phyloP scores from a whole-genome alignment of 768 basidiomycete genomes.

The Pholiota conissans region DNA sequence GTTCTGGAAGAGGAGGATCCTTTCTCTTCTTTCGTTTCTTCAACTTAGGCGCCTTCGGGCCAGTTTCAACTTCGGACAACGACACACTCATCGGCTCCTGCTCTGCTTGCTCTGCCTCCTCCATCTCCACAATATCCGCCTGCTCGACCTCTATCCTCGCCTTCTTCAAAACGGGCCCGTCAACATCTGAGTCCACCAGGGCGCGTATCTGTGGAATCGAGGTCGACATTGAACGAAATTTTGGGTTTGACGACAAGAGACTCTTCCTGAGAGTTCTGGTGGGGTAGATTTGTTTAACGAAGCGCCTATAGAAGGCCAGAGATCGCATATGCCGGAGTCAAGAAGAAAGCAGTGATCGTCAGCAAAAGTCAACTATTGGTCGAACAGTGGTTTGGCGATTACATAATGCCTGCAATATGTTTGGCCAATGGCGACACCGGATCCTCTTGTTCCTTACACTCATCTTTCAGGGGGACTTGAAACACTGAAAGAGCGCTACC shows the following conservation, averaged over 20 bases:
- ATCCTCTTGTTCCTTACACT: background rate
- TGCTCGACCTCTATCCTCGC: slow-evolving; percentile 5
- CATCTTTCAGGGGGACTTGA: background rate
- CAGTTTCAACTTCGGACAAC: background rate
- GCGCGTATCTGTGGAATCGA: slow-evolving; percentile 21
- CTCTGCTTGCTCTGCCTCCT: background rate
- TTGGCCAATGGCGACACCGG: background rate
- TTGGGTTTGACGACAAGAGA: too few relatives aligned
- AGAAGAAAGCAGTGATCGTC: background rate
- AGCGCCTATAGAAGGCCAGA: slow-evolving; percentile 10
- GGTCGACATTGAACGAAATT: slow-evolving; percentile 14
- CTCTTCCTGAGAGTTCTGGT: background rate
- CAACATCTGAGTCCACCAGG: slow-evolving; percentile 12
- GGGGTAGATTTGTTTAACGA: slow-evolving; percentile 5
- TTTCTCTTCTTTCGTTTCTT: slow-evolving; percentile 36
- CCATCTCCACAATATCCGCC: background rate
- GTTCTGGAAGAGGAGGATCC: slow-evolving; percentile 49
- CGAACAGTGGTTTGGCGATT: background rate
- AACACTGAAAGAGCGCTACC: background rate
- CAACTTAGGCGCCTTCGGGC: slow-evolving; percentile 6
- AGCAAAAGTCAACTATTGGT: slow-evolving; percentile 3
- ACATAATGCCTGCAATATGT: background rate
- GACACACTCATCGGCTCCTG: background rate
- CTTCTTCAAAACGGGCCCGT: slow-evolving; percentile 18
- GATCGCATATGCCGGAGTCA: slow-evolving; percentile 12